phyloP scores from a whole-genome alignment of 768 basidiomycete species.

The Asterophora lycoperdoides region DNA sequence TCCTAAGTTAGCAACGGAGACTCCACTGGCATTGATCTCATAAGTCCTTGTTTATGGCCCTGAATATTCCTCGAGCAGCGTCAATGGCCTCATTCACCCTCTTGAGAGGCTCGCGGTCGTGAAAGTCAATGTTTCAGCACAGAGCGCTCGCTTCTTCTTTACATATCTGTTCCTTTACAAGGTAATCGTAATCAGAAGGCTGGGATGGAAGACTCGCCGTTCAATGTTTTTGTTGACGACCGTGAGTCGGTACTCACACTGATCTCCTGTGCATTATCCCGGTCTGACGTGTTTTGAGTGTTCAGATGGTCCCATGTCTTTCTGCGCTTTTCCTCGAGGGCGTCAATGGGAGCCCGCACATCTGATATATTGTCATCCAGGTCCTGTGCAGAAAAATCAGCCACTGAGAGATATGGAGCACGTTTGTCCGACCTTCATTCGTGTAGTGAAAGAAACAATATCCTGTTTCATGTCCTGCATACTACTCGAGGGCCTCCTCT shows the following conservation, averaged over 20 bases:
- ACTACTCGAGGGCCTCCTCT: constrained; percentile 49
- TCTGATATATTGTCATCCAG: constrained; percentile 57
- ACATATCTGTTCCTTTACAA: constrained; percentile 53
- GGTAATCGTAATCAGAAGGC: not conserved
- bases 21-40: constrained; percentile 75
- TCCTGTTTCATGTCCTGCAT: constrained; percentile 59
- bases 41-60: constrained; percentile 66
- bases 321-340: constrained; percentile 53
- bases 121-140: constrained; percentile 46
- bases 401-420: not conserved
- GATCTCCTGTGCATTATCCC: constrained; percentile 56
- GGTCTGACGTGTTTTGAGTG: constrained; percentile 46
- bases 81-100: constrained; percentile 36
- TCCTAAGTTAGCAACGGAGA: constrained; percentile 63
- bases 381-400: constrained; percentile 39
- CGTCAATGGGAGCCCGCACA: constrained; percentile 61
- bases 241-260: constrained; percentile 56
- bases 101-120: constrained; percentile 33
- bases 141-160: constrained; percentile 60
- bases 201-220: constrained; percentile 36
- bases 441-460: constrained; percentile 37
- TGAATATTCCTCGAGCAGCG: constrained; percentile 38
- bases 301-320: constrained; percentile 47
- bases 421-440: constrained; percentile 45
- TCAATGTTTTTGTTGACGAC: constrained; percentile 61